Base-by-base conservation (phyloP, 495 filamentous ascomycete genomes). In the Xylaria scruposa region DNA sequence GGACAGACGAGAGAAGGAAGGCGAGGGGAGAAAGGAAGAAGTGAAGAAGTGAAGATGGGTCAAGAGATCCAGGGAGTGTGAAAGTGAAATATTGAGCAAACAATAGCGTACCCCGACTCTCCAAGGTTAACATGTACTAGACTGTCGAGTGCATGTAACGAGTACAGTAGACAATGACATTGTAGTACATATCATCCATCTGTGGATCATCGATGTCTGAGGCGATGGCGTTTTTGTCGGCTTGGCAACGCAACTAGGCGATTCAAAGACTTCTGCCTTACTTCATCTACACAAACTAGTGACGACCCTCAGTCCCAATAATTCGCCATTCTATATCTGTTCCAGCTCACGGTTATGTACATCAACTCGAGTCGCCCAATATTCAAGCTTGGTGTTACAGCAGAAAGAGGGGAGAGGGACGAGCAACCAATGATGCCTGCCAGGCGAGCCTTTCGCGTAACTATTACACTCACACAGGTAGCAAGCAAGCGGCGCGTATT, bases 121-220 rank as follows among this genome's bases (percentile, higher is more conserved):
- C 66, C 13, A 33, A 62, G 36, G 9, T n/a, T 31, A 17, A 9
- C 29, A 31, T 31, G 36, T 38, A 42, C 9, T 21, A 44, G 62
- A 17, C 31, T 46, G 51, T 61, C 26, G 29, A n/a, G 44, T 46
- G 46, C 36, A 67, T 36, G 59, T n/a, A 67, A 46, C 49, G 8
- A 38, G 36, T 38, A 38, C 36, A 38, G 36, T 38, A 38, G 6
- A 62, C 63, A 72, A 72, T 68, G 65, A 56, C 54, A 29, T 68
- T 63, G 77, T 77, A 46, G 74, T 67, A 79, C 77, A 78, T 68
- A 74, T 72, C 77, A 77, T 68, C 74, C 64, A 75, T 77, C 63
- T 76, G 75, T 76, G 73, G 71, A 71, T 56, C 70, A 60, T 19
- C 24, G 26, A 59, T 59, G 51, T 71, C 70, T 72, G 65, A 47